Conservation (phyloP, 345 rosid species). For the Aurinia saxatilis region DNA sequence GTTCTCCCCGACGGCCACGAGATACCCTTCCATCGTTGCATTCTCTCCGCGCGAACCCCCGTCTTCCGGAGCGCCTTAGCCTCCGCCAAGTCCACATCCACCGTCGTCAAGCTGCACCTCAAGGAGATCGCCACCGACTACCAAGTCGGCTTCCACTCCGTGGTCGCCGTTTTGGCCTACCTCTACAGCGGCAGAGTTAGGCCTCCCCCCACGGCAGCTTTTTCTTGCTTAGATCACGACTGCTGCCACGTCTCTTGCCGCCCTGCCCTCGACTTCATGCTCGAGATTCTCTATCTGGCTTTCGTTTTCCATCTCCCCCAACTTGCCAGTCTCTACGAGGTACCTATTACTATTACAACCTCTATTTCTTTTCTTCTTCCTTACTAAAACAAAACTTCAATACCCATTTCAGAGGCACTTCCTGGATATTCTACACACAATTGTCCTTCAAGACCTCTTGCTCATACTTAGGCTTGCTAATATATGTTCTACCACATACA, state of each 20-base stretch:
- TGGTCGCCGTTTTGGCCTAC: slow-evolving; percentile 50
- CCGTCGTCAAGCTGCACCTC: slow-evolving; percentile 34
- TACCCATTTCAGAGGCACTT: slow-evolving; percentile 57
- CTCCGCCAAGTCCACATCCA: slow-evolving; percentile 23
- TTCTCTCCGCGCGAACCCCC: slow-evolving; percentile 55
- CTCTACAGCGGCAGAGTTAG: slow-evolving; percentile 64
- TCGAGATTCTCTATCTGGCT: slow-evolving; percentile 70
- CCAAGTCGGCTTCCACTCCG: slow-evolving; percentile 50
- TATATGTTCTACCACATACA: slow-evolving; percentile 48
- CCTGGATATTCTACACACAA: slow-evolving; percentile 52
- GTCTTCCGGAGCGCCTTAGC: slow-evolving; percentile 51
- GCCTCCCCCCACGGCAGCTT: slow-evolving; percentile 37
- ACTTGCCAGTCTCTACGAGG: slow-evolving; percentile 61
- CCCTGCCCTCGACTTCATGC: slow-evolving; percentile 56
- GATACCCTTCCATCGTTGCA: slow-evolving; percentile 69
- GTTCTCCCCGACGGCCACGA: slow-evolving; percentile 41
- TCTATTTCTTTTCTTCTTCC: neutral
- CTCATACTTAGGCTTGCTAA: slow-evolving; percentile 49
- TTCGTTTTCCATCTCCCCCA: slow-evolving; percentile 57
- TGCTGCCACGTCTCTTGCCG: slow-evolving; percentile 70
- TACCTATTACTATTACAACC: no score
- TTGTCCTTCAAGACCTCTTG: slow-evolving; percentile 53
- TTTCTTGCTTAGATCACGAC: slow-evolving; percentile 57
- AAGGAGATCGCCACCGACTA: slow-evolving; percentile 53
- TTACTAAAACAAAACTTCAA: no score